Base-by-base conservation (phyloP, 176 grass and related monocot species). In the Puya raimondii region DNA sequence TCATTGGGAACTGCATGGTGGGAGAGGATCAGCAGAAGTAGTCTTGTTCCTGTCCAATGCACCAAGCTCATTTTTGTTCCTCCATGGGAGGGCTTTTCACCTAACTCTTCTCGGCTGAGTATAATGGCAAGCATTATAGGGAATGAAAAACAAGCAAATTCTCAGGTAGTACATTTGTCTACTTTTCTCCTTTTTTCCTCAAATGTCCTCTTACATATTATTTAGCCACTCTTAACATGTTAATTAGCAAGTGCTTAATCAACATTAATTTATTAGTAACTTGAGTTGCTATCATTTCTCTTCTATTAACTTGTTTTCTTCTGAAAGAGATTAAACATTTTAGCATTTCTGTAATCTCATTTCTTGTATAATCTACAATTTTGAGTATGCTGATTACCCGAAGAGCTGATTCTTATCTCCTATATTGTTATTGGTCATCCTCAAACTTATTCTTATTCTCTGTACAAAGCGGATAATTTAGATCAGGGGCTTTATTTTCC, bases 31-130 rank as follows among this genome's bases (percentile, higher is more conserved):
- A 90, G 86, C 72, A 97, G 71, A 70, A 80, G 86, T 81, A 96
- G 84, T 69, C 86, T 91, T 74, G 75, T 74, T 83, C 86, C 89
- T 75, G 76, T 97, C 42, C 93, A 92, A 69, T 97, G 89, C 82
- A 90, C 93, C 70, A 97, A 97, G 67, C 93, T 97, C 71, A 97
- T 97, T 68, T 87, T 87, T 81, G 86, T 97, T 79, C 89, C 93
- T 83, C 93, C 93, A 66, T 96, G 91, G 84, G 93, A 97, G 85
- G 86, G 89, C 63, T 92, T 97, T 79, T 97, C 89, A 61, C 93
- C 93, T 15, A 97, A 81, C 65, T 87, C 89, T 42, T 85, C 93
- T 87, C 84, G 93, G 29, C 71, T 88, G 51, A 97, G 93, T 84
- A 90, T 97, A 77, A 97, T 97, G 76, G 80, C 78, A 64, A 80